Evolutionary conservation across 78 protist genomes (phyloP).

Genomic region (Dictyostelium firmibasis): DNA sequence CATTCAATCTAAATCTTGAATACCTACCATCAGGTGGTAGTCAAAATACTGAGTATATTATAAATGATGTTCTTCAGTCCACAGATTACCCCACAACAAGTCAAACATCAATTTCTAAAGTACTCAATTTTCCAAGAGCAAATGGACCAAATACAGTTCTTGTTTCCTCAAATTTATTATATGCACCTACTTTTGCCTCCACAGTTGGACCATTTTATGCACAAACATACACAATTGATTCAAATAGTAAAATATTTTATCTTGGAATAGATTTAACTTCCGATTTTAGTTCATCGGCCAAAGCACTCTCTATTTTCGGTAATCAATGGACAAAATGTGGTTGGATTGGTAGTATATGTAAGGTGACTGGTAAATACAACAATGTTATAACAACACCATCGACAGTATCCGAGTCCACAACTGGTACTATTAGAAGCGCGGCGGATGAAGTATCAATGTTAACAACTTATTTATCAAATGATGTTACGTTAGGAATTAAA

Average conservation of each 20-base stretch:
- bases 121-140: background rate
- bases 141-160: background rate
- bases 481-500: background rate
- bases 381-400: background rate
- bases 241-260: background rate
- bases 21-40: background rate
- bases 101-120: background rate
- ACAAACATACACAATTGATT: background rate
- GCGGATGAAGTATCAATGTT: background rate
- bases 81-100: background rate
- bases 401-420: background rate
- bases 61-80: background rate
- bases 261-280: constrained; percentile 13
- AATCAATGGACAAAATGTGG: constrained; percentile 13
- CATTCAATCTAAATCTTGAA: background rate
- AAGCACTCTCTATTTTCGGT: background rate
- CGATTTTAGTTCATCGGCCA: background rate
- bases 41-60: background rate
- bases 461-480: background rate
- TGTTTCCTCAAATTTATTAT: background rate
- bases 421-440: background rate
- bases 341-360: background rate
- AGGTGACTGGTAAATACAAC: background rate
- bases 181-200: background rate
- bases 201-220: background rate